Conservation (phyloP, 2,329 filamentous ascomycete species). For the Diaporthe caulivora region DNA sequence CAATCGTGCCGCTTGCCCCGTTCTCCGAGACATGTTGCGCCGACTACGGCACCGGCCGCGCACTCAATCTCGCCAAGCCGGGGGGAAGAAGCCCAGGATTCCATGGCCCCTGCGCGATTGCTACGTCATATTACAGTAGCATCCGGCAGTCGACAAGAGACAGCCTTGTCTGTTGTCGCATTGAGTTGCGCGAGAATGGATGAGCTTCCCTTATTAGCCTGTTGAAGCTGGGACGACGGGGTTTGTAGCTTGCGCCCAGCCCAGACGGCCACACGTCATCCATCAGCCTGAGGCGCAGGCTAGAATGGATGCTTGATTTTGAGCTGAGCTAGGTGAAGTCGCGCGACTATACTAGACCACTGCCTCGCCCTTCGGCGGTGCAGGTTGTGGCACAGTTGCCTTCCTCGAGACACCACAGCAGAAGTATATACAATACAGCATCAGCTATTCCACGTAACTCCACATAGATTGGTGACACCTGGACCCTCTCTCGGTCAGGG, state of each 20-base stretch:
- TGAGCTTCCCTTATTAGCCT: neutral
- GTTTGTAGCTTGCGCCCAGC: neutral
- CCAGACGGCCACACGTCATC: conserved; percentile 20
- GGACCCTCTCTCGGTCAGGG: neutral
- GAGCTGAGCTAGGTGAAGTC: neutral
- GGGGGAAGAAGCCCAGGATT: neutral
- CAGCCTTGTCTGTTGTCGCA: conserved; percentile 24
- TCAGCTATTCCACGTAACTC: neutral
- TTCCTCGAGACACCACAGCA: neutral
- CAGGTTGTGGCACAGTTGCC: neutral
- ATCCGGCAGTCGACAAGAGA: conserved; percentile 8
- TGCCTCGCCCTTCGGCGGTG: neutral
- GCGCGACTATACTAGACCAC: conserved; percentile 2
- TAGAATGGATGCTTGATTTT: neutral
- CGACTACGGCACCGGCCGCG: conserved; percentile 28
- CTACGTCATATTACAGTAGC: conserved; percentile 32
- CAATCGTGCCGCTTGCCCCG: conserved; percentile 21
- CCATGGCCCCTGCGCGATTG: conserved; percentile 13
- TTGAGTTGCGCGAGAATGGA: neutral
- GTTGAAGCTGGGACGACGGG: neutral
- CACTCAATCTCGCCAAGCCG: conserved; percentile 24
- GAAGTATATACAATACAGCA: neutral
- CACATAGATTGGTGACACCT: neutral
- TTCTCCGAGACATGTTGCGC: conserved; percentile 21
- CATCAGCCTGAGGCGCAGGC: neutral